Conservation (phyloP, 352 stramenopile species). For the Chrysophaeum taylorii region DNA sequence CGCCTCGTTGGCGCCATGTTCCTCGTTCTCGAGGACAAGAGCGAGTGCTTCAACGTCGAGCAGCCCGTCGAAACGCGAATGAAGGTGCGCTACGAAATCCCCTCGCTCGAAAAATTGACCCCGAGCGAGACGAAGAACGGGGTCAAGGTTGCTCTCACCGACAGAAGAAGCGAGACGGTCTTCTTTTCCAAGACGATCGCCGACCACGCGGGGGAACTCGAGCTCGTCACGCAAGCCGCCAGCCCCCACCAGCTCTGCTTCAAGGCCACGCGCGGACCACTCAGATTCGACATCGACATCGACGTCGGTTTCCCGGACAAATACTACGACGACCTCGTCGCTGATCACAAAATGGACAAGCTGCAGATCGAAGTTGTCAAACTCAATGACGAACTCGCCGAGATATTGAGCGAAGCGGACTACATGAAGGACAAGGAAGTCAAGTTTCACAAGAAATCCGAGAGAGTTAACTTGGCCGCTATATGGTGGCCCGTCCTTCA, state of each 20-base stretch:
- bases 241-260: conserved; percentile 12
- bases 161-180: background rate
- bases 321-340: conserved; percentile 17
- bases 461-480: conserved; percentile 18
- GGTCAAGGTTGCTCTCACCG: background rate
- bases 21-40: background rate
- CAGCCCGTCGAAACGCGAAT: conserved; percentile 15
- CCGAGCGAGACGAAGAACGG: background rate
- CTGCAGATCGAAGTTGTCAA: conserved; percentile 17
- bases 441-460: conserved; percentile 18
- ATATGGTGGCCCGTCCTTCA: conserved; percentile 25
- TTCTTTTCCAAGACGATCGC: conserved; percentile 7
- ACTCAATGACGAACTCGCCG: conserved; percentile 17
- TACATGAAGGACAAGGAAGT: conserved; percentile 29
- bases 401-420: conserved; percentile 24
- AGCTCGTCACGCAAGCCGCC: conserved; percentile 7
- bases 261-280: background rate
- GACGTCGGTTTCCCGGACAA: background rate
- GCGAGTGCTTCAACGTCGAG: conserved; percentile 16
- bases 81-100: conserved; percentile 3
- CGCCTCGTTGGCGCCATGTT: background rate
- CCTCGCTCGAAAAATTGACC: background rate
- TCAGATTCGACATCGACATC: conserved; percentile 11
- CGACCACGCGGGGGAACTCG: conserved; percentile 10
- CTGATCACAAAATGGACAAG: conserved; percentile 18